phyloP scores from a whole-genome alignment of 116 monocot species.

The Dioscorea cayenensis region DNA sequence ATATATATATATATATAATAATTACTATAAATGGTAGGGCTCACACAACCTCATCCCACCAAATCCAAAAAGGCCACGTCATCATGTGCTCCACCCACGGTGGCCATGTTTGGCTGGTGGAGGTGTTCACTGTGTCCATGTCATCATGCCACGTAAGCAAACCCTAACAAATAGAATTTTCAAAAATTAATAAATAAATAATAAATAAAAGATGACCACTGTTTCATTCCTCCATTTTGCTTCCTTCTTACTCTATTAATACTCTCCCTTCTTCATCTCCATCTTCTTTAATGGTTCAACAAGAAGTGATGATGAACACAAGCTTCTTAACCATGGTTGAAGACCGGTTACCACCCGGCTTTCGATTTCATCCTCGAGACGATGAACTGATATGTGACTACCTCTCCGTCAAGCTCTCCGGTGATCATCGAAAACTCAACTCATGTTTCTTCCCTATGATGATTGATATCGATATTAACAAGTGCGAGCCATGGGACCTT shows the following conservation, averaged over 20 bases:
- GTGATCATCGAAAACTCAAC: not conserved
- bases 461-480: slow-evolving; percentile 88
- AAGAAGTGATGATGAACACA: not conserved
- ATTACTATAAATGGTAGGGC: too few relatives aligned
- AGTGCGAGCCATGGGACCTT: slow-evolving; percentile 94
- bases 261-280: not conserved
- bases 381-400: slow-evolving; percentile 88
- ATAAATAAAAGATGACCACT: not conserved
- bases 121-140: not conserved
- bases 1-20: too few relatives aligned
- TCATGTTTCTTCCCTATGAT: slow-evolving; percentile 26
- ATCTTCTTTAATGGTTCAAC: slow-evolving; percentile 5
- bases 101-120: too few relatives aligned
- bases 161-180: not conserved
- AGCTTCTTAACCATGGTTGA: slow-evolving; percentile 80
- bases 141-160: not conserved
- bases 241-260: not conserved
- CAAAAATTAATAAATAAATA: too few relatives aligned
- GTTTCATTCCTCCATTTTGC: not conserved
- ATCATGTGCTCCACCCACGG: too few relatives aligned
- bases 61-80: too few relatives aligned
- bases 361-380: slow-evolving; percentile 89
- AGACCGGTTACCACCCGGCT: slow-evolving; percentile 73
- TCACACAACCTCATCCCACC: too few relatives aligned
- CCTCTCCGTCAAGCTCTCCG: slow-evolving; percentile 23